Base-by-base conservation (phyloP, 345 rosid species). In the Eucalyptus dawsonii region DNA sequence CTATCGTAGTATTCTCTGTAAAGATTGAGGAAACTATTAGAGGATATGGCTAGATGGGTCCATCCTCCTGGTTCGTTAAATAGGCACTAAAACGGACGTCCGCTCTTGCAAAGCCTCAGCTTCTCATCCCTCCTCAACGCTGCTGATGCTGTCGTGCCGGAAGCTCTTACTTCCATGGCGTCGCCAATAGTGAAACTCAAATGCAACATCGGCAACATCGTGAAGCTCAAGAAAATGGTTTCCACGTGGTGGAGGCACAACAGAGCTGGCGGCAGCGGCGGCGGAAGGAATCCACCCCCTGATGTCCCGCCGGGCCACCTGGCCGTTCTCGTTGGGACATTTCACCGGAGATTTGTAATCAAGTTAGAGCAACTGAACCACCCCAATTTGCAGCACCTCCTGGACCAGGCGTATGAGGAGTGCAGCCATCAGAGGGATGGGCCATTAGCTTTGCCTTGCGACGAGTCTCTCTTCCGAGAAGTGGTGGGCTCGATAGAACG, bases 231-330 rank as follows among this genome's bases (percentile, higher is more conserved):
- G 90, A 88, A 72, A 58, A 72, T 88, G 51, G 85, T 88, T 88
- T 83, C 27, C 58, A 31, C 86, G 22, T 88, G 91, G 91, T 14
- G 90, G 54, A 93, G 90, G 88, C 87, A 89, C 31, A 90, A 91
- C 51, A 56, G 88, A 86, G 88, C 87, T 34, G 86, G 86, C 19
- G 49, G 88, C 67, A 54, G 25, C 25, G 8, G 19, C 8, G 4
- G 88, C 45, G 45, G 90, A 89, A 88, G 89, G 88, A 92, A 87
- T 54, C 88, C 87, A 80, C 90, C 93, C 27, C 80, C 51, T 14
- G 93, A 92, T 87, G 93, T 93, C 21, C 92, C 91, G 47, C 90
- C 90, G 12, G 92, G 93, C 42, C 91, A 91, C 86, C 89, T 91
- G 27, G 91, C 92, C 50, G 92, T 92, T 87, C 88, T 89, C 24